phyloP scores from a whole-genome alignment of 192 early-diverging fungal genomes.

The Coemansia sp. region DNA sequence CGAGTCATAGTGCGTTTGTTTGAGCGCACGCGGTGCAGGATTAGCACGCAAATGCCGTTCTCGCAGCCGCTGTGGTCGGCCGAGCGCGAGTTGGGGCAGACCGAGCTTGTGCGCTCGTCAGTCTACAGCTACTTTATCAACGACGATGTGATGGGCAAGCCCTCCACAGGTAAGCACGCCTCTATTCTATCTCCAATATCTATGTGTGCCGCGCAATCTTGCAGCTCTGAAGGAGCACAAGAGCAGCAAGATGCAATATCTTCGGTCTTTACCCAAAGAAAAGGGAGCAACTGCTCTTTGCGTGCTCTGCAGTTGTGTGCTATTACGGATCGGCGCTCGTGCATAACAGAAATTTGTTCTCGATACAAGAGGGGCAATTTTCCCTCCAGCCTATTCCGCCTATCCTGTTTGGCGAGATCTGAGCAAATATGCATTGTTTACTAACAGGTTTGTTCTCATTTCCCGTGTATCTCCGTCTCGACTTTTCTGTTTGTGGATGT shows the following conservation, averaged over 20 bases:
- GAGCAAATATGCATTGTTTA: slow-evolving; percentile 9
- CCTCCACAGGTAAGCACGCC: slow-evolving; percentile 22
- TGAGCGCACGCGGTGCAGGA: slow-evolving; percentile 46
- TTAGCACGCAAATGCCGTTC: slow-evolving; percentile 17
- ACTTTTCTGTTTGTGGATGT: not conserved
- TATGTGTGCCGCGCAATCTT: no score
- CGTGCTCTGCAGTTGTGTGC: slow-evolving; percentile 6
- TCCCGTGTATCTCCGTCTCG: not conserved
- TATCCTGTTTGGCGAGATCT: not conserved
- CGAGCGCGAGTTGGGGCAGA: slow-evolving; percentile 33
- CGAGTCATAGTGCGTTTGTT: slow-evolving; percentile 31
- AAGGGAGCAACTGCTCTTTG: not conserved
- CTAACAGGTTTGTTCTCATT: slow-evolving; percentile 1
- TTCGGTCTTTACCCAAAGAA: slow-evolving; percentile 2
- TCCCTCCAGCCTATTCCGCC: not conserved
- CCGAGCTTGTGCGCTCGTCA: slow-evolving; percentile 38
- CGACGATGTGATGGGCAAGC: slow-evolving; percentile 25
- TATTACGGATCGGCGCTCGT: slow-evolving; percentile 18
- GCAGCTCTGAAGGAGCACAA: not conserved
- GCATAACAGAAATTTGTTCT: slow-evolving; percentile 13
- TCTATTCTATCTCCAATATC: not conserved
- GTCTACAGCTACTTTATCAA: slow-evolving; percentile 54
- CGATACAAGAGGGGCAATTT: not conserved
- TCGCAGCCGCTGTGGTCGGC: slow-evolving; percentile 41
- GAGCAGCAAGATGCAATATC: not conserved